phyloP scores from a whole-genome alignment of 441 rosid genomes.

The Adansonia gregorii region DNA sequence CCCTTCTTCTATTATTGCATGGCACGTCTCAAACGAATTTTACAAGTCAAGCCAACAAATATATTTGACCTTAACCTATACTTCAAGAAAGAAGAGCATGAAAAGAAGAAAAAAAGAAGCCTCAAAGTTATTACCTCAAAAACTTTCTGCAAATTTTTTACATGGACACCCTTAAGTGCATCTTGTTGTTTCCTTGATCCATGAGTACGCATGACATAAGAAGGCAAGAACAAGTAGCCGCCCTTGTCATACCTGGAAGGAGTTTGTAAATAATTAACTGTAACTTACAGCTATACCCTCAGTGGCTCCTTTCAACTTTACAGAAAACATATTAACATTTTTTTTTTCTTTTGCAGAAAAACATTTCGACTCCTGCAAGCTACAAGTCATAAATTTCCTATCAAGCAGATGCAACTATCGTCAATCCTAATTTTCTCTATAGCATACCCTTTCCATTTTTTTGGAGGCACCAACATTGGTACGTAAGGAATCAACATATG shows the following conservation, averaged over 20 bases:
- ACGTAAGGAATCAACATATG: slow-evolving; percentile 85
- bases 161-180: slow-evolving; percentile 52
- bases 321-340: not conserved
- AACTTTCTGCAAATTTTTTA: slow-evolving; percentile 64
- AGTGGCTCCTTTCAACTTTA: slow-evolving; percentile 3
- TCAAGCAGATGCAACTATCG: not conserved
- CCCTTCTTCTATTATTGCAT: slow-evolving; percentile 3
- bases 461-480: slow-evolving; percentile 96
- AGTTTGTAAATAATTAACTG: slow-evolving; percentile 20
- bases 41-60: slow-evolving; percentile 4
- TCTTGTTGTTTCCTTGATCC: slow-evolving; percentile 85
- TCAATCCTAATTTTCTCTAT: slow-evolving; percentile 20
- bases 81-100: slow-evolving; percentile 17
- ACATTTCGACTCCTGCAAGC: slow-evolving; percentile 16
- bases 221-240: slow-evolving; percentile 89
- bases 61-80: slow-evolving; percentile 4
- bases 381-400: not conserved
- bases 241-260: slow-evolving; percentile 80
- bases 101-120: not conserved
- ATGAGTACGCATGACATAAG: slow-evolving; percentile 92
- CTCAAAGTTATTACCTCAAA: slow-evolving; percentile 58
- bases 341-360: not conserved
- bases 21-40: not conserved
- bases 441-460: slow-evolving; percentile 89
- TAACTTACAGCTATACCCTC: slow-evolving; percentile 3